Percentiles rank a stretch among this genome's conserved stretches.
Evolutionary conservation across 1,284 basidiomycete species (phyloP).

Genomic region (Trichosporon asahii): DNA sequence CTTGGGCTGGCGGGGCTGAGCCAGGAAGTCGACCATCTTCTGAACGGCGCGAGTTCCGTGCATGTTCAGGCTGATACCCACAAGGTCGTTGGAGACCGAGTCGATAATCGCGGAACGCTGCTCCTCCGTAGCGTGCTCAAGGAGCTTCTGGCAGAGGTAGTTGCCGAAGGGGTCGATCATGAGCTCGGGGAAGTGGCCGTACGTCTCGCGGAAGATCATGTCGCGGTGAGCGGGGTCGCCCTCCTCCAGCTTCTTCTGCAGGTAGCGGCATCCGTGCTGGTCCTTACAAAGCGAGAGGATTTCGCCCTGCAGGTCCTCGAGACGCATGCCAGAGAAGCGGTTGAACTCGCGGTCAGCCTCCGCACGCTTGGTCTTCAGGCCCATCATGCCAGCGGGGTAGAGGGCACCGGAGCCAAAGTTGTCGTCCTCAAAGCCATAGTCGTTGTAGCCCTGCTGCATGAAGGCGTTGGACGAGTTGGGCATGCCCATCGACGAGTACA

Average conservation of each 20-base stretch:
- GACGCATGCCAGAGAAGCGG: slow-evolving; percentile 85
- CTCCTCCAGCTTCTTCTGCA: slow-evolving; percentile 99
- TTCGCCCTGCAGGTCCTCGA: slow-evolving; percentile 94
- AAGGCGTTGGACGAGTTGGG: slow-evolving; percentile 44
- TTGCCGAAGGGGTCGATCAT: slow-evolving; percentile 99
- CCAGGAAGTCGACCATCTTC: slow-evolving; percentile 99
- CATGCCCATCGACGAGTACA: slow-evolving; percentile 42
- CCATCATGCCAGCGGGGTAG: slow-evolving; percentile 72
- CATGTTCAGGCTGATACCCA: slow-evolving; percentile 99
- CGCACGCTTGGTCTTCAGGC: slow-evolving; percentile 86
- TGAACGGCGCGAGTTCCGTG: slow-evolving; percentile 98
- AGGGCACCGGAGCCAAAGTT: slow-evolving; percentile 69
- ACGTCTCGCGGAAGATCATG: slow-evolving; percentile 99
- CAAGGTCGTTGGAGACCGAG: slow-evolving; percentile 92
- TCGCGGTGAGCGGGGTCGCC: slow-evolving; percentile 90
- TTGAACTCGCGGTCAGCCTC: slow-evolving; percentile 93
- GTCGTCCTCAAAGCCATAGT: slow-evolving; percentile 64
- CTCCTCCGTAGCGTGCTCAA: slow-evolving; percentile 97
- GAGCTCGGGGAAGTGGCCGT: slow-evolving; percentile 93
- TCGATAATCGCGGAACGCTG: slow-evolving; percentile 97
- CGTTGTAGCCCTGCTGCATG: slow-evolving; percentile 56
- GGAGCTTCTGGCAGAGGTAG: slow-evolving; percentile 96
- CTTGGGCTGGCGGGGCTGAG: slow-evolving; percentile 76
- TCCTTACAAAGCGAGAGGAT: slow-evolving; percentile 94
- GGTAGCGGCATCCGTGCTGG: slow-evolving; percentile 96